These are phyloP conservation scores for Pseudogymnoascus pannorum DNA, from an alignment of 2,329 filamentous ascomycete genomes.

Conservation along the genomic window DNA sequence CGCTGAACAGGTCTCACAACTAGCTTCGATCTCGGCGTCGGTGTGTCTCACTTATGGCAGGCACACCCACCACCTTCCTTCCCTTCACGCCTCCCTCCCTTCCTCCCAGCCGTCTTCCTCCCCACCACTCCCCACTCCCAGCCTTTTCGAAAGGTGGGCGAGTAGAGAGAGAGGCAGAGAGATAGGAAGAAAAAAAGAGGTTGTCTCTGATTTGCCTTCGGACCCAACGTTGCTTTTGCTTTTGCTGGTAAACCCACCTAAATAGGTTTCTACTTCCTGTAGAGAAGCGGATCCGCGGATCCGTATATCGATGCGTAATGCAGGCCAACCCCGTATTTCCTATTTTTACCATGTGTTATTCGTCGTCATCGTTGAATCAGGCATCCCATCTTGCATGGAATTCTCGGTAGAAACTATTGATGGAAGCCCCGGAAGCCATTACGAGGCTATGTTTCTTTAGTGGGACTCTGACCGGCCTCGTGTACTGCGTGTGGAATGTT, in stretches of 20 bases:
- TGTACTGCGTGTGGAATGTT: no score
- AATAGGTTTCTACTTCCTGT: neutral
- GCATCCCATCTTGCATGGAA: neutral
- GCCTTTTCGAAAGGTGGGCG: neutral
- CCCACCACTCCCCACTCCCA: neutral
- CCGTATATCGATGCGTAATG: neutral
- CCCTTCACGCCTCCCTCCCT: neutral
- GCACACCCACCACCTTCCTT: neutral
- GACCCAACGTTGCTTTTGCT: neutral
- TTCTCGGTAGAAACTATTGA: neutral
- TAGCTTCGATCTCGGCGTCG: neutral
- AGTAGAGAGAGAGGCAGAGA: neutral
- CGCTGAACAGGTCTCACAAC: neutral
- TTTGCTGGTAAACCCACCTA: neutral
- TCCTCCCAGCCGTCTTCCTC: neutral
- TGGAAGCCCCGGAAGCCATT: neutral
- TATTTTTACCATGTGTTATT: no score
- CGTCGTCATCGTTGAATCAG: no score
- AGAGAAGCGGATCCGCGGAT: no score
- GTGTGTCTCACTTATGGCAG: neutral
- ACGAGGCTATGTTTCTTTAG: neutral
- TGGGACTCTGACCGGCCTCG: neutral
- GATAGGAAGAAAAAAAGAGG: no score
- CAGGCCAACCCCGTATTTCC: neutral
- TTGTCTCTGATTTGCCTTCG: neutral